Base-by-base conservation (phyloP, 352 stramenopile species). In the Plasmopara viticola region DNA sequence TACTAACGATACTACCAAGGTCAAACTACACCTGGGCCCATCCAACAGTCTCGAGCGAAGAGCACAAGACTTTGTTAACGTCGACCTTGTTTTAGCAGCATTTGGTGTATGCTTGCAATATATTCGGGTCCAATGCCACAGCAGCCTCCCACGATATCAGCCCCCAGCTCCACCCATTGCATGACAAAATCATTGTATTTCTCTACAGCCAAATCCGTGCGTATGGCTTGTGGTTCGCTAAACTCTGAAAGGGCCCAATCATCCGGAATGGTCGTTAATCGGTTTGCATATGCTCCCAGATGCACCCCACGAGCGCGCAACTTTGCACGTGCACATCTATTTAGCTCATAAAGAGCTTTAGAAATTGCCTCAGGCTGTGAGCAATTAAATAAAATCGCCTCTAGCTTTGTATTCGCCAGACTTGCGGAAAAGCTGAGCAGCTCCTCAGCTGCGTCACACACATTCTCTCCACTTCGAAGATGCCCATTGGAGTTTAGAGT, bases 351-450 rank as follows among this genome's bases (percentile, higher is more conserved):
- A 4, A 96, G 61, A 14, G 84, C 87, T 56, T 72, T 78, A 14
- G 74, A 87, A 34, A 97, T 88, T 8, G 81, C 64, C 60, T 97
- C 87, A 1, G 87, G 87, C 48, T 90, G 74, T 34, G 68, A 84
- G 44, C 87, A 97, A 64, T 97, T 97, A 58, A 97, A 96, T 4
- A 96, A 60, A 54, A 97, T 68, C 13, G 58, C 87, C 38, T 80
- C 55, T 2, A 95, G 56, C 31, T 64, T 29, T 6, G 46, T 52
- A 9, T 49, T 44, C 1, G 52, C 33, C 34, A 37, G 53, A 52
- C 37, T 56, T 1, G 38, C 56, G 28, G 55, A 62, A 38, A 73
- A 77, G n/a, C 52, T 40, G 9, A 85, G 42, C 30, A 80, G 40
- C 5, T 71, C 56, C 2, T 72, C 51, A 25, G 84, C 66, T 7